Evolutionary conservation across 768 basidiomycete species (phyloP).

Genomic region (Lenzites betulinus): DNA sequence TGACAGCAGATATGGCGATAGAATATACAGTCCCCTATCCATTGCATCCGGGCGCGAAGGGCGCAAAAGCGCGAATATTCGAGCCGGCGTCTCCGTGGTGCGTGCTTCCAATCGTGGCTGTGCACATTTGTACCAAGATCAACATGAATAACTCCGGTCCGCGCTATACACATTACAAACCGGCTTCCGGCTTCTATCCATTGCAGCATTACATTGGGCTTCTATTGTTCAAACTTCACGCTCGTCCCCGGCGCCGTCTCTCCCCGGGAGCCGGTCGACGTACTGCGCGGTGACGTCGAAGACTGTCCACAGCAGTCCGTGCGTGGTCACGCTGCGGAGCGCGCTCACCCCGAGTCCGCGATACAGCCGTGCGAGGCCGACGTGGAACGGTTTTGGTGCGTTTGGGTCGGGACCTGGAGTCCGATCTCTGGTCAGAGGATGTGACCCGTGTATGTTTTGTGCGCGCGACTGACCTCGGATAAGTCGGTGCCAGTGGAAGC

Average conservation of each 20-base stretch:
- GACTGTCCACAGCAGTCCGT: constrained; percentile 92
- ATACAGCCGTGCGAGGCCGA: constrained; percentile 84
- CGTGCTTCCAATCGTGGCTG: too few relatives aligned
- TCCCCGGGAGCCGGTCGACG: constrained; percentile 59
- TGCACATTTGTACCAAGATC: too few relatives aligned
- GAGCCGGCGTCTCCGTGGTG: too few relatives aligned
- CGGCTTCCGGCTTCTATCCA: constrained; percentile 10
- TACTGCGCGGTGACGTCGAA: constrained; percentile 80
- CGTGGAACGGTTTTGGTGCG: constrained; percentile 72
- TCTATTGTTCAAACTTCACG: background rate
- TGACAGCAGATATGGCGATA: too few relatives aligned
- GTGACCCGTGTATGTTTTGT: too few relatives aligned
- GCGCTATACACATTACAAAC: constrained; percentile 18
- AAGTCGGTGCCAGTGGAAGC: too few relatives aligned
- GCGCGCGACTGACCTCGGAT: constrained; percentile 67
- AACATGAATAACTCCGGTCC: too few relatives aligned
- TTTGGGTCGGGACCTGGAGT: constrained; percentile 72
- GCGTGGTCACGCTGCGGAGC: constrained; percentile 87
- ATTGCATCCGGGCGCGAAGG: too few relatives aligned
- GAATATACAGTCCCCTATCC: too few relatives aligned
- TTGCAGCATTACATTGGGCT: background rate
- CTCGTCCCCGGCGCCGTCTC: constrained; percentile 7
- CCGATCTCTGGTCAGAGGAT: background rate
- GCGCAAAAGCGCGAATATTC: too few relatives aligned
- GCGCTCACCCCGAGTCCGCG: constrained; percentile 95